Percentiles rank a stretch among this genome's conserved stretches.
These are phyloP conservation scores for Salvia hispanica DNA, from an alignment of 257 asterid species.

Conservation along the genomic window DNA sequence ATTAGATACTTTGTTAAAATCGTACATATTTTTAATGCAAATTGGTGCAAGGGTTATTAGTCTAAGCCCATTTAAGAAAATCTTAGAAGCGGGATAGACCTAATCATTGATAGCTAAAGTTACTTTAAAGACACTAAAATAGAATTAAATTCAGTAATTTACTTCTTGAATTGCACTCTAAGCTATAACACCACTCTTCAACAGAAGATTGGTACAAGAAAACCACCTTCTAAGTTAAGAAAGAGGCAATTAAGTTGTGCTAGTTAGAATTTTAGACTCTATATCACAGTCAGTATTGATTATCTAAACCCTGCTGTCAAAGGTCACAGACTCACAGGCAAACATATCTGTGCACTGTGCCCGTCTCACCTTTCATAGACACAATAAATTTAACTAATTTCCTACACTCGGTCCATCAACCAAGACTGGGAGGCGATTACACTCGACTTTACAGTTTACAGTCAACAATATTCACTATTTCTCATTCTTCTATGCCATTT, in stretches of 20 bases:
- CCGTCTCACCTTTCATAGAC: neutral
- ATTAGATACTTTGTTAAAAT: no score
- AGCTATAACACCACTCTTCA: constrained; percentile 6
- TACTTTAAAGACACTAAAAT: neutral
- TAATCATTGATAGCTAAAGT: neutral
- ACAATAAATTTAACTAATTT: neutral
- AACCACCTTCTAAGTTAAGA: constrained; percentile 33
- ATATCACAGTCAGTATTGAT: neutral
- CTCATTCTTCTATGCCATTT: neutral
- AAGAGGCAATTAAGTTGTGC: neutral
- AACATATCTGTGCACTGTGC: neutral
- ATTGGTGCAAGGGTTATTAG: no score
- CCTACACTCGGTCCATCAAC: no score
- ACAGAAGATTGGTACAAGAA: neutral
- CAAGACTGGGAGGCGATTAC: neutral
- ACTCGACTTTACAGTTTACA: neutral
- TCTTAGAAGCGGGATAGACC: no score
- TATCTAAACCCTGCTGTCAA: neutral
- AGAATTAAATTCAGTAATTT: neutral
- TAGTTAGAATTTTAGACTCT: neutral
- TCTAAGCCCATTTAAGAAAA: no score
- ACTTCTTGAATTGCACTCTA: constrained; percentile 25
- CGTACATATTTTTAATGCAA: no score
- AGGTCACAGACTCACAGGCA: neutral
- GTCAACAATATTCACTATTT: neutral